Base-by-base conservation (phyloP, 2,329 filamentous ascomycete genomes). In the Sporothrix dimorphospora region DNA sequence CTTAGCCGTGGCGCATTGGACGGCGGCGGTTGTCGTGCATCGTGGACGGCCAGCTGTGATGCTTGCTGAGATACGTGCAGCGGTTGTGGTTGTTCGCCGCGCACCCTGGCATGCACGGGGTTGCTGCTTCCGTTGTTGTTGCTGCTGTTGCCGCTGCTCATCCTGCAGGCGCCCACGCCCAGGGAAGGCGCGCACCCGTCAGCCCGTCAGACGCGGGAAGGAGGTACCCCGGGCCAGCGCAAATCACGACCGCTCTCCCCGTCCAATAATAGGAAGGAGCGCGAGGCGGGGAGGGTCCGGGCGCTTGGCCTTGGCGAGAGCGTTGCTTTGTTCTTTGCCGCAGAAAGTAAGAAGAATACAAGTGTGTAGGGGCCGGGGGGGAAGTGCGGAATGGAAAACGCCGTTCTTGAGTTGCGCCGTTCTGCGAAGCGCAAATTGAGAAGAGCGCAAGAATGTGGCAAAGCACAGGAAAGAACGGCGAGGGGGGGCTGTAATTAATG, bases 111-210 rank as follows among this genome's bases (percentile, higher is more conserved):
- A 38, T 57, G 59, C 16, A 69, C 67, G 34, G 51, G 51, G 49
- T 51, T 70, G 68, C 68, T 47, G 34, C 51, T 70, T 42, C 42
- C 42, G 42, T 66, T 47, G 4, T 66, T 66, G 61, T 3, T 42
- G 61, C 27, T 45, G 59, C 27, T 49, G 63, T 66, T 66, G 45
- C 27, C 19, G 45, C 45, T 51, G 45, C 45, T 53, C 45, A 53
- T 53, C 1, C 30, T 55, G 66, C 34, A 55, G 21, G 49, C 3
- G 30, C n/a, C 19, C 47, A 45, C 51, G 38, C 67, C 67, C 38
- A 45, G 34, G 66, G 49, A 69, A 55, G 66, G 49, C 67, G 38
- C 51, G 14, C 51, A 30, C n/a, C 66, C 49, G 66, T 38, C 16
- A 16, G 65, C 65, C 65, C 27, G 47, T 55, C 47, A 53, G 21